Evolutionary conservation across 495 filamentous ascomycete species (phyloP), one percentile per base, ranked within the genome.

Genomic region (Lasiosphaeria miniovina): DNA sequence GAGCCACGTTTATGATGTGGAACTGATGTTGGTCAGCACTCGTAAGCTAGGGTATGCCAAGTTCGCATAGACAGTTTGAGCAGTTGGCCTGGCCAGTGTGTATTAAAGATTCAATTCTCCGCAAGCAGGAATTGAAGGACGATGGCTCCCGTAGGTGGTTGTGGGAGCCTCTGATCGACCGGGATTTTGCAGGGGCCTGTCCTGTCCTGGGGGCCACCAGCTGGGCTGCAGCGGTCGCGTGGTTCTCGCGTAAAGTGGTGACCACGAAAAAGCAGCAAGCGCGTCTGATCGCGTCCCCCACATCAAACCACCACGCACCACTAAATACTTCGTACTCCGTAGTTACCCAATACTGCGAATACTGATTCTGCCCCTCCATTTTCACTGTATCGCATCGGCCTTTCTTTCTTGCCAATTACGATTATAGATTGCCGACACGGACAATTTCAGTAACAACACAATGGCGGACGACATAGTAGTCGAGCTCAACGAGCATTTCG

Each of bases 401-500:
- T 9, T 10, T 11, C 5, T 46, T 35, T 33, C 50, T 5, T 40
- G n/a, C 48, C 14, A 31, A 33, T 33, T 14, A 40, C 0, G 11
- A 43, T 40, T 34, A 48, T 32, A 48, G 14, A 6, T 10, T 46
- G 2, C 31, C 41, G 32, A 36, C 6, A 24, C 49, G 73, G 14
- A 62, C 82, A 49, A 48, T 62, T 63, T 5, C 40, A 17, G 24
- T 46, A 46, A 11, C 7, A 10, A 52, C 54, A 74, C 49, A 24
- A 89, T 88, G 85, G 74, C 77, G 17, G 79, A 84, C 59, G 70
- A 70, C 17, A 71, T 67, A 0, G 52, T 76, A 24, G 73, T 69
- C 50, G 87, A 91, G 73, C 77, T 93, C 66, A 86, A 87, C 62
- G 83, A 87, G 72, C 81, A 80, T 57, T 93, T 95, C 73, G 80